A percentile compares a stretch with the other conserved stretches of the same genome.
phyloP scores from a whole-genome alignment of 371 early-diverging fungal genomes.

The Rhizomucor miehei region DNA sequence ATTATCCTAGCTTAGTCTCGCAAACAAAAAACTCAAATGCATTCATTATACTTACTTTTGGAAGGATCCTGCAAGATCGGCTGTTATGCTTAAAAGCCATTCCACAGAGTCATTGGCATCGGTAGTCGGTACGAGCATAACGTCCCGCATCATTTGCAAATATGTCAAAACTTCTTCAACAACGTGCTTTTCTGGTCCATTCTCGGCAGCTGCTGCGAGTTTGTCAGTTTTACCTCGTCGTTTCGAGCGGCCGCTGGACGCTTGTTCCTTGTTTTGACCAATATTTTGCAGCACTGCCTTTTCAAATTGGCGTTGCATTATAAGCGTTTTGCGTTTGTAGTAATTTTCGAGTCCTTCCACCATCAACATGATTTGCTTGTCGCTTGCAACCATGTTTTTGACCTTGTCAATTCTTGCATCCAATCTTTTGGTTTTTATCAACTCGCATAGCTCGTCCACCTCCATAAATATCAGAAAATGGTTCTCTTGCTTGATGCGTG shows the following conservation, averaged over 20 bases:
- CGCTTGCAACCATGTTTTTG: constrained; percentile 6
- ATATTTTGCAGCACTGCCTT: constrained; percentile 29
- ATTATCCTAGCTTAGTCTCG: neutral
- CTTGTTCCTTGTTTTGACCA: constrained; percentile 3
- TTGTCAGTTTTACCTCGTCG: constrained; percentile 10
- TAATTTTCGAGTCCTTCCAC: constrained; percentile 56
- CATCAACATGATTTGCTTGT: constrained; percentile 39
- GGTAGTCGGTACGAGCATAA: constrained; percentile 43
- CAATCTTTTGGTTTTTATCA: constrained; percentile 21
- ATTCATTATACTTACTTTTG: constrained; percentile 47
- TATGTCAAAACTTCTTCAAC: constrained; percentile 41
- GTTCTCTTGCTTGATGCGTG: constrained; percentile 35
- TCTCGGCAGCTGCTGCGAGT: constrained; percentile 8
- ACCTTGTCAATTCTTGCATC: constrained; percentile 21
- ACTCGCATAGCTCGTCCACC: constrained; percentile 25
- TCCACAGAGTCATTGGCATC: constrained; percentile 51
- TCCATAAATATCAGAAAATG: constrained; percentile 43
- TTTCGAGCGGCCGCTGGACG: neutral
- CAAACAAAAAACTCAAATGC: neutral
- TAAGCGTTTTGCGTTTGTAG: constrained; percentile 34
- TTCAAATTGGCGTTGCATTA: constrained; percentile 35
- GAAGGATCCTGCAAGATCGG: constrained; percentile 54
- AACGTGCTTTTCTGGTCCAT: constrained; percentile 21
- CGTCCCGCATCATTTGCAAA: constrained; percentile 42
- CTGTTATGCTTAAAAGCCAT: constrained; percentile 53